Conservation (phyloP, 2,329 filamentous ascomycete species). For the Claviceps digitariae region DNA sequence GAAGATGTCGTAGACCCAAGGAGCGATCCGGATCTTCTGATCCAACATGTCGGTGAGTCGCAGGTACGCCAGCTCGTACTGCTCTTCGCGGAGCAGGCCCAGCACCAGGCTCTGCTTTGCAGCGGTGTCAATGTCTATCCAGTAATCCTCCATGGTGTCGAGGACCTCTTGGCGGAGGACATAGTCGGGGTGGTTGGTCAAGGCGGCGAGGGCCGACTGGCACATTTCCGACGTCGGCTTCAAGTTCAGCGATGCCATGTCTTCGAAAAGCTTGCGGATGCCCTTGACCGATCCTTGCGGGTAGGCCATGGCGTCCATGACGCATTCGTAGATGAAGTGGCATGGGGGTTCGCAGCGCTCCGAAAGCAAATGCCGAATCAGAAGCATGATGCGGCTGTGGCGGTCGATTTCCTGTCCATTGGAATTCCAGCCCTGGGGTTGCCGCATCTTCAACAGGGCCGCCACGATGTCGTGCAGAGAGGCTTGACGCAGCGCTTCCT, state of each 20-base stretch:
- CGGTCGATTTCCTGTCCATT: conserved; percentile 11
- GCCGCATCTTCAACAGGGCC: conserved; percentile 17
- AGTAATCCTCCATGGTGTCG: conserved; percentile 58
- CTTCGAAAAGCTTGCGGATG: conserved; percentile 50
- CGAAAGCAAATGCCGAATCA: conserved; percentile 46
- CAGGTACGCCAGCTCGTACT: conserved; percentile 67
- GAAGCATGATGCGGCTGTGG: conserved; percentile 17
- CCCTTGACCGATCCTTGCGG: conserved; percentile 52
- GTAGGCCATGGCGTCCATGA: conserved; percentile 60
- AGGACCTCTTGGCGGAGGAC: conserved; percentile 58
- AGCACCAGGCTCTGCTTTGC: conserved; percentile 56
- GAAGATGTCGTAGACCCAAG: conserved; percentile 70
- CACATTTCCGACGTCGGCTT: conserved; percentile 53
- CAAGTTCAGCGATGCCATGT: conserved; percentile 53
- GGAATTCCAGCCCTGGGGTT: conserved; percentile 8
- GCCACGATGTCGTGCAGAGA: conserved; percentile 14
- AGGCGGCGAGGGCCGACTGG: conserved; percentile 55
- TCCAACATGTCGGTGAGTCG: conserved; percentile 54
- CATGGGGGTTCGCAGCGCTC: conserved; percentile 42
- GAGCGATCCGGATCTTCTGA: conserved; percentile 39
- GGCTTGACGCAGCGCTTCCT: conserved; percentile 7
- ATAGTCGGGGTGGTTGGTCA: conserved; percentile 80
- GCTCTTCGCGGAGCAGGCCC: conserved; percentile 65
- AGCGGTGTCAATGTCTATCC: conserved; percentile 38
- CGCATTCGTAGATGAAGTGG: conserved; percentile 53